Evolutionary conservation across 139 green algal genomes (phyloP), one percentile per base, ranked within the genome.

Genomic region (Limnomonas spitsbergensis): DNA sequence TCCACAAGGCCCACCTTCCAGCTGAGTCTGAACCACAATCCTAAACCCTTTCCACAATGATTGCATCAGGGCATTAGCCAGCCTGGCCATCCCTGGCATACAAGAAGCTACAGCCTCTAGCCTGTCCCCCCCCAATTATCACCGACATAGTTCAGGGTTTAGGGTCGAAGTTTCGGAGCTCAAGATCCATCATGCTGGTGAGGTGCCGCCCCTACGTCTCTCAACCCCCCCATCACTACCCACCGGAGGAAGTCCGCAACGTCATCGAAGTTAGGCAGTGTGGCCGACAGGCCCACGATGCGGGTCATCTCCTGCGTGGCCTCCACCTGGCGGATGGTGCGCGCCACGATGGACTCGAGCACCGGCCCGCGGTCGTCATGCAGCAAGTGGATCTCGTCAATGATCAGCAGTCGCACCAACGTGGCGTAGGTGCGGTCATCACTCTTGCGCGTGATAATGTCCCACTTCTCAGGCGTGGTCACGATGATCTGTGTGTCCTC

Each of bases 381-480:
- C 81, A 99, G 91, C 81, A 99, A 83, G 85, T 99, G 96, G 76
- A 99, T 95, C 87, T 99, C 96, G 79, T 99, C 96, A 53, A 99
- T 96, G 87, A 99, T 98, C 27, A 99, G 78, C 85, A 99, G 90
- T 69, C 89, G 90, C 42, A 91, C 88, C 36, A 93, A 82, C 81
- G 96, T 90, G 39, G 96, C 95, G 89, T 98, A 99, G 24, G 91
- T 94, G 75, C 92, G 85, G 81, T 98, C 94, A 31, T 94, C 93
- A n/a, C 68, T 87, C 86, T 99, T 99, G 74, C 96, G 91, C 0
- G 96, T 99, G 84, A 99, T 95, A 88, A 99, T 98, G 86, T 99
- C 96, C 96, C 96, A 99, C 90, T 99, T 99, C 88, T 99, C 96
- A 3, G 96, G 96, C 3, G 96, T 99, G 27, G 93, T 97, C n/a